Base-by-base conservation (phyloP, 768 basidiomycete species). In the Leccinum aurantiacum region DNA sequence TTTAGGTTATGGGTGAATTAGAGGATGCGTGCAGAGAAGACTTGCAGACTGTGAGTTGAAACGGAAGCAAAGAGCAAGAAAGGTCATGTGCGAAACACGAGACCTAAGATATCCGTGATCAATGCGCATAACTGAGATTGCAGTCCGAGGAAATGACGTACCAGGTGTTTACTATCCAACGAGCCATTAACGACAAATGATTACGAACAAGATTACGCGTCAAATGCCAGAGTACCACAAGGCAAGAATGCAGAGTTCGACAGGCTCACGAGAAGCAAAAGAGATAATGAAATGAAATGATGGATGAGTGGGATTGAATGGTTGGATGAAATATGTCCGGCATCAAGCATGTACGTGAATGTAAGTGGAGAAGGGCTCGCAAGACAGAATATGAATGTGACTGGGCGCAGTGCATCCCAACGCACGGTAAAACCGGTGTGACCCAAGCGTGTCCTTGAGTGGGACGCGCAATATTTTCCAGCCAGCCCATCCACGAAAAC, bases 331-430 rank as follows among this genome's bases (percentile, higher is more conserved):
- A 53, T 51, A 13, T 47, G 44, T 15, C 11, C 35, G 35, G 25
- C 24, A 58, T 44, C 31, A 62, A 50, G 46, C 56, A 62, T 56
- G 50, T 58, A 61, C 54, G 56, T 10, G 46, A 58, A 55, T 53
- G 56, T 37, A 14, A 19, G 47, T 3, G 53, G 10, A 56, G n/a
- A 38, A 3, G 10, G 33, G 17, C 37, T 33, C 15, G 24, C 13
- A 53, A 27, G 8, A 14, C 15, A 11, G 11, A 22, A 33, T 25
- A 55, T 53, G 37, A 13, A 52, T 27, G 17, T 5, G 15, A 47
- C n/a, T 54, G 25, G 29, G 35, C 29, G 14, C 19, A 46, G 19
- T 46, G 19, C 19, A 22, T 46, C 19, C 44, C 44, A 46, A 46
- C 19, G n/a, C 44, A 46, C 10, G 33, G 35, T 31, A n/a, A 9